phyloP scores from a whole-genome alignment of 768 basidiomycete species.

The Psilocybe azurescens region DNA sequence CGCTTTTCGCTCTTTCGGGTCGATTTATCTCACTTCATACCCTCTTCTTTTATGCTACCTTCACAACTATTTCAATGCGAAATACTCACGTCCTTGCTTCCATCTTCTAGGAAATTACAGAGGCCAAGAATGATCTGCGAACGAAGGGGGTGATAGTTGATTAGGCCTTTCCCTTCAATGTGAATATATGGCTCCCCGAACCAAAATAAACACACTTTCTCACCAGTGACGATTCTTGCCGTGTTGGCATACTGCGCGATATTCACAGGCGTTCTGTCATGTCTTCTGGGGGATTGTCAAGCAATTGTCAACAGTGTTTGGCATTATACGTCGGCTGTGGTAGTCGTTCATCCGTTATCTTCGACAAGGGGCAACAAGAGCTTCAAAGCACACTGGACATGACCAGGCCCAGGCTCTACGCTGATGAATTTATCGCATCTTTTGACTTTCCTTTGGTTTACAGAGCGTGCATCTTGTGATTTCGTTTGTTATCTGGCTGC shows the following conservation, averaged over 20 bases:
- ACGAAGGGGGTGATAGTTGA: constrained; percentile 67
- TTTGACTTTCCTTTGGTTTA: background rate
- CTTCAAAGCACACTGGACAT: no score
- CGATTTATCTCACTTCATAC: background rate
- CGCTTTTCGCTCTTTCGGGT: constrained; percentile 5
- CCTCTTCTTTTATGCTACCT: background rate
- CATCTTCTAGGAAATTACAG: constrained; percentile 57
- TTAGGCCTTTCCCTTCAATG: constrained; percentile 20
- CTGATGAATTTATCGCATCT: background rate
- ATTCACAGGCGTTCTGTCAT: background rate
- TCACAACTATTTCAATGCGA: constrained; percentile 4
- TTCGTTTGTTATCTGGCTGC: background rate
- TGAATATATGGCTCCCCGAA: constrained; percentile 1
- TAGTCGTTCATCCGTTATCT: no score
- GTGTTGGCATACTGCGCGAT: background rate
- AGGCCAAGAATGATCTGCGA: constrained; percentile 60
- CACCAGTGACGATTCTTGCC: background rate
- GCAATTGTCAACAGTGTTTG: background rate
- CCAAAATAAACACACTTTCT: constrained; percentile 6
- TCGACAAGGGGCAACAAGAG: no score
- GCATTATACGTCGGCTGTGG: background rate
- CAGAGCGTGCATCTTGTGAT: background rate
- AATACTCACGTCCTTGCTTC: constrained; percentile 15
- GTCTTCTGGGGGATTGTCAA: background rate
- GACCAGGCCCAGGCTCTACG: background rate